Base-by-base conservation (phyloP, 495 filamentous ascomycete species). In the Immersiella caudata region DNA sequence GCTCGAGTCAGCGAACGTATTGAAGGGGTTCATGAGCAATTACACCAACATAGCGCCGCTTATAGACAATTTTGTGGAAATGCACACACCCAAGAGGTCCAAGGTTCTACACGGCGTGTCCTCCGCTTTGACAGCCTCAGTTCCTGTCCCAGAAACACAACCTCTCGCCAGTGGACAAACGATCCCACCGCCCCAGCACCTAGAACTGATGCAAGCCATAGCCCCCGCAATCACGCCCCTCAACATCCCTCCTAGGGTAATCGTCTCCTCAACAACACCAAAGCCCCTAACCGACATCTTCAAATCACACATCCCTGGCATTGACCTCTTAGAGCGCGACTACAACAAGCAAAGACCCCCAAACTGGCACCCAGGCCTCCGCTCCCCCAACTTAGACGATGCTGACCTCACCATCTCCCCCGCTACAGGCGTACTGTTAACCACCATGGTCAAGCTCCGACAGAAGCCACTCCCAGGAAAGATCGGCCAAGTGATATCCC, bases 341-440 rank as follows among this genome's bases (percentile, higher is more conserved):
- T 86, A 86, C 62, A 69, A 74, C 20, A 71, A 75, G 6, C 81
- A 81, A 73, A 72, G 81, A 62, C 74, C 75, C 3, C 64, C 72
- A 6, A 25, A 65, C 25, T 78, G 71, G 79, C 25, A 65, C 16
- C 74, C 74, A 14, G 73, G 76, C 52, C 22, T 74, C 35, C 58
- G 66, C 21, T 78, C 78, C 11, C 73, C 79, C 12, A 73, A 81
- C 20, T 74, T 76, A 2, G 76, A 83, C 14, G 93, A 96, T 75
- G 91, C 91, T 11, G 93, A 97, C 73, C 68, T 97, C 16, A 87
- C 91, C 33, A 68, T 94, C 54, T 93, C 92, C 0, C 88, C 92
- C 0, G 79, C 80, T 2, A 89, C 86, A 0, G 92, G 91, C 0
- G 78, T 96, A 16, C 72, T 96, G 11, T 71, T 90, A 7, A 91